These are phyloP conservation scores for Chaetomium cochliodes DNA, from an alignment of 495 filamentous ascomycete genomes.

Conservation along the genomic window DNA sequence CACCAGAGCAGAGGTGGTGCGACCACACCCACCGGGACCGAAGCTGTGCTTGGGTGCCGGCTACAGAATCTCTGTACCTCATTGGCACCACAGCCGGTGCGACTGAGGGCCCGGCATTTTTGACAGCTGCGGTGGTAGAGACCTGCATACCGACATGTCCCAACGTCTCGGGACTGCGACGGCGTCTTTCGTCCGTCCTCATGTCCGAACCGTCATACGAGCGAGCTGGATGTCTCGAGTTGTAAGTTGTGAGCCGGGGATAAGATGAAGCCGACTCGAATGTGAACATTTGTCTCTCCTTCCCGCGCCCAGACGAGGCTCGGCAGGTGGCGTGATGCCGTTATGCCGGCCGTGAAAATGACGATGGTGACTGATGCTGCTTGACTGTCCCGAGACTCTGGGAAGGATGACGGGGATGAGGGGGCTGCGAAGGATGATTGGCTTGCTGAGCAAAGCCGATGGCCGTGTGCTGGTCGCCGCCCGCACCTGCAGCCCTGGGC, in stretches of 20 bases:
- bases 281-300: not conserved
- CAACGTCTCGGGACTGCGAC: not conserved
- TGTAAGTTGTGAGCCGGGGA: not conserved
- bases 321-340: not conserved
- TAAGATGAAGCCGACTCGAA: not conserved
- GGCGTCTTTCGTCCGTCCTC: not conserved
- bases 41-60: not conserved
- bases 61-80: constrained; percentile 2
- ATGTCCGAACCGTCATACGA: not conserved
- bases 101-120: not conserved
- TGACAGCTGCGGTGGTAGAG: constrained; percentile 2
- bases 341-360: not conserved
- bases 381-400: constrained; percentile 10
- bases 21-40: constrained; percentile 8
- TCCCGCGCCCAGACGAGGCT: not conserved
- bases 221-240: not conserved
- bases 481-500: constrained; percentile 5
- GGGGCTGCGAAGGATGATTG: not conserved
- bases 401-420: constrained; percentile 11
- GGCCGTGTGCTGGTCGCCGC: not conserved
- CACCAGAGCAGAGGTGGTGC: constrained; percentile 1
- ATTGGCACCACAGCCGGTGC: not conserved
- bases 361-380: not conserved
- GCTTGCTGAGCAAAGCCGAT: not conserved
- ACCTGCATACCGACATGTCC: not conserved